Base-by-base conservation (phyloP, 345 rosid species). In the Excoecaria agallocha region DNA sequence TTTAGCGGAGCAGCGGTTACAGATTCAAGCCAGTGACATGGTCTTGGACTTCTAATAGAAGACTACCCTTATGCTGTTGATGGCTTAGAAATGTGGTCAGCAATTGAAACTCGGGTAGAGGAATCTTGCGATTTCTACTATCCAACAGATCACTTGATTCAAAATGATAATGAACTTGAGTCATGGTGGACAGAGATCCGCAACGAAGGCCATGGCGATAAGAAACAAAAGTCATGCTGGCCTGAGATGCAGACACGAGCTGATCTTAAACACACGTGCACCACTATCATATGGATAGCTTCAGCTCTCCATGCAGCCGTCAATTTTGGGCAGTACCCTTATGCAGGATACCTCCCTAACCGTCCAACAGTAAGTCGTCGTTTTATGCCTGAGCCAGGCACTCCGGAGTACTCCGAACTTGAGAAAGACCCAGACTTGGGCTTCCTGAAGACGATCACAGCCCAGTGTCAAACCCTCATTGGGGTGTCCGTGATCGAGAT, bases 261-360 rank as follows among this genome's bases (percentile, higher is more conserved):
- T 4, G 87, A 92, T 22, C 93, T 95, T 72, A 78, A 82, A 45
- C 81, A 89, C 41, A 64, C 93, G 1, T 92, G 97, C 89, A 88
- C 99, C 0, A 89, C 81, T 64, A 86, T 91, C 82, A 87, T 95
- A 59, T 92, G 98, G 98, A 73, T 88, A 49, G 98, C 99, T 49
- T 95, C 99, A 63, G 97, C 99, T 41, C 91, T 92, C 76, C 98
- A 95, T 5, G 98, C 99, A 22, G 97, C 99, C 0, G 97, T 92
- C 75, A 95, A 95, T 68, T 92, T 95, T 39, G 99, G 99, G 7
- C 98, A 95, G 16, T 95, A 95, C 82, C 94, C 97, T 55, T 95
- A 92, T 65, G 96, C 98, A 0, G 99, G 98, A n/a, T 92, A 85
- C 82, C 91, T 91, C 70, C 99, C 99, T 0, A 95, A 92, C 82